These are phyloP conservation scores for Coemansia sp. DNA, from an alignment of 192 early-diverging fungal genomes.

Conservation along the genomic window DNA sequence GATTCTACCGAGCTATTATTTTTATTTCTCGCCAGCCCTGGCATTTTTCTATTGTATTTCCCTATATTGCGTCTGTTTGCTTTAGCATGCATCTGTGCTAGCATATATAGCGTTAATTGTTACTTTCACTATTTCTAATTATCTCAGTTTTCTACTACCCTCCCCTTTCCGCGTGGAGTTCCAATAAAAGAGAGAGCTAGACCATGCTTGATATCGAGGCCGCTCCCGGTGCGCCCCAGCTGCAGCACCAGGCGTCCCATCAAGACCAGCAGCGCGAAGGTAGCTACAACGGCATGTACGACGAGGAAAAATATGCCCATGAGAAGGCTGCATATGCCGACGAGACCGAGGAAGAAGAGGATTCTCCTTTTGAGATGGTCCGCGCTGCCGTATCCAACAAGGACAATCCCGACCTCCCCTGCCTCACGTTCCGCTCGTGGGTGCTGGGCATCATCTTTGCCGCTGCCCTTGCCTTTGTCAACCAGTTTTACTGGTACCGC, in stretches of 20 bases:
- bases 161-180: background rate
- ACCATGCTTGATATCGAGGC: slow-evolving; percentile 4
- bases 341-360: slow-evolving; percentile 30
- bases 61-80: background rate
- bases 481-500: slow-evolving; percentile 87
- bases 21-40: too few relatives aligned
- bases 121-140: background rate
- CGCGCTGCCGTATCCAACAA: slow-evolving; percentile 69
- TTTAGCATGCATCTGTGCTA: background rate
- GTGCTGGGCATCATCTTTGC: slow-evolving; percentile 73
- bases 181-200: background rate
- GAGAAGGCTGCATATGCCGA: slow-evolving; percentile 5
- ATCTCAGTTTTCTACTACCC: background rate
- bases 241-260: slow-evolving; percentile 9
- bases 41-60: background rate
- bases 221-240: slow-evolving; percentile 1
- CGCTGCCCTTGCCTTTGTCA: slow-evolving; percentile 65
- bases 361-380: slow-evolving; percentile 72
- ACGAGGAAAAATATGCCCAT: slow-evolving; percentile 2
- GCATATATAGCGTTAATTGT: background rate
- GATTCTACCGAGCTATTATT: background rate
- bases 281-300: slow-evolving; percentile 7
- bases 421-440: slow-evolving; percentile 75
- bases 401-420: slow-evolving; percentile 67
- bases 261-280: background rate